These are phyloP conservation scores for Coriaria nepalensis DNA, from an alignment of 306 rosid genomes.

Conservation along the genomic window DNA sequence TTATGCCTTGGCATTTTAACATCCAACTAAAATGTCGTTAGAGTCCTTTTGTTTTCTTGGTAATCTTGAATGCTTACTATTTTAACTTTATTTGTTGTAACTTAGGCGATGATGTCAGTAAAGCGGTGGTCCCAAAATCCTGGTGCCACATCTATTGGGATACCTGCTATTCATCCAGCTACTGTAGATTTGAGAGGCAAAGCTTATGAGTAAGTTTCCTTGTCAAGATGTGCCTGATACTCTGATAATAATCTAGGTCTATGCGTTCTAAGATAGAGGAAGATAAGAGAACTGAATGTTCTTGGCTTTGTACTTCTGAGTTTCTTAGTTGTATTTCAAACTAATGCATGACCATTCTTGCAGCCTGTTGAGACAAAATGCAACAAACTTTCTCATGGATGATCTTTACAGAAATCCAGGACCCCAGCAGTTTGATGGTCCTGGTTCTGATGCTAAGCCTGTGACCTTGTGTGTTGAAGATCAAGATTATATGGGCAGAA, in stretches of 20 bases:
- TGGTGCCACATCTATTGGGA: slow-evolving; percentile 61
- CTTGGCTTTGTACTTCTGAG: background rate
- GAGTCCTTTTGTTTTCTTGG: slow-evolving; percentile 1
- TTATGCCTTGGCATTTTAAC: background rate
- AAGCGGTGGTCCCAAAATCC: slow-evolving; percentile 91
- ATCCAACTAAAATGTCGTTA: background rate
- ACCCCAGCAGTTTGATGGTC: slow-evolving; percentile 94
- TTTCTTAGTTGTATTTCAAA: slow-evolving; percentile 1
- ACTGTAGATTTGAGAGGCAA: slow-evolving; percentile 96
- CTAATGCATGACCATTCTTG: slow-evolving; percentile 22
- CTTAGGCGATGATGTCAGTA: slow-evolving; percentile 90
- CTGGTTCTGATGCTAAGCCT: slow-evolving; percentile 85
- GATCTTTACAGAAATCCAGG: slow-evolving; percentile 97
- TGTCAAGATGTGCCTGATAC: background rate
- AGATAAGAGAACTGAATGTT: background rate
- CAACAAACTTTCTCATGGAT: slow-evolving; percentile 55
- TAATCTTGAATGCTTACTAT: slow-evolving; percentile 7
- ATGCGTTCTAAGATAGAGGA: background rate
- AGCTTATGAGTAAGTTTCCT: slow-evolving; percentile 68
- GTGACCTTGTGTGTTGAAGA: slow-evolving; percentile 73
- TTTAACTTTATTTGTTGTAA: slow-evolving; percentile 12
- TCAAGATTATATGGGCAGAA: slow-evolving; percentile 98
- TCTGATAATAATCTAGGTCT: too few species aligned
- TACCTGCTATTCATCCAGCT: slow-evolving; percentile 94
- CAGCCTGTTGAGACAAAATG: slow-evolving; percentile 71